Conservation (phyloP, 768 basidiomycete genomes). For the Kwoniella bestiolae region DNA sequence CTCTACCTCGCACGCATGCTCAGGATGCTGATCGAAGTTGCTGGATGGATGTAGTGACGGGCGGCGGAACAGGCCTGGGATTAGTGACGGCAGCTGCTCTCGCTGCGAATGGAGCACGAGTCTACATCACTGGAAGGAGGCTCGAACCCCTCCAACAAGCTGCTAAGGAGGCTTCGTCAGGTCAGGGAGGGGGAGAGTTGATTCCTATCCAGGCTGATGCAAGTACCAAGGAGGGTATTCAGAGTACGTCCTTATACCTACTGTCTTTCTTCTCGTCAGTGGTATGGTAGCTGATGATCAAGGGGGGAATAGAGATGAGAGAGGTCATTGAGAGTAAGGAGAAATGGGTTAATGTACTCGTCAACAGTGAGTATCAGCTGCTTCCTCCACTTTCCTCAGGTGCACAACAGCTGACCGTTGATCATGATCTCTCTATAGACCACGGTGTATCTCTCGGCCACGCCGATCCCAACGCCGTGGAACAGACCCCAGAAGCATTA, state of each 20-base stretch:
- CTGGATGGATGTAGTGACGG: conserved; percentile 33
- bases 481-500: conserved; percentile 51
- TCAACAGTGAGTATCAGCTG: conserved; percentile 50
- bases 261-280: neutral
- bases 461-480: conserved; percentile 40
- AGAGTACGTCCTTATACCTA: conserved; percentile 38
- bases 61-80: conserved; percentile 38
- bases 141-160: conserved; percentile 46
- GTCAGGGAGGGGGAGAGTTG: conserved; percentile 43
- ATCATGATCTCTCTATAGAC: conserved; percentile 33
- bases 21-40: neutral
- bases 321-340: conserved; percentile 43
- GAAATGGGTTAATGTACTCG: conserved; percentile 52
- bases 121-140: conserved; percentile 56
- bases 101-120: conserved; percentile 55
- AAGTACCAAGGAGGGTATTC: conserved; percentile 52
- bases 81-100: conserved; percentile 45
- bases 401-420: neutral
- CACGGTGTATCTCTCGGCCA: conserved; percentile 47
- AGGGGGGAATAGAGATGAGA: conserved; percentile 31
- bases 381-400: neutral
- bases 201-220: conserved; percentile 52
- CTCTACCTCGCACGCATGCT: neutral
- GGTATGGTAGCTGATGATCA: neutral
- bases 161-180: conserved; percentile 38